Percentiles rank a stretch among this genome's conserved stretches.
phyloP scores from a whole-genome alignment of 805 yeast genomes.

The Jamesozyma piceae region DNA sequence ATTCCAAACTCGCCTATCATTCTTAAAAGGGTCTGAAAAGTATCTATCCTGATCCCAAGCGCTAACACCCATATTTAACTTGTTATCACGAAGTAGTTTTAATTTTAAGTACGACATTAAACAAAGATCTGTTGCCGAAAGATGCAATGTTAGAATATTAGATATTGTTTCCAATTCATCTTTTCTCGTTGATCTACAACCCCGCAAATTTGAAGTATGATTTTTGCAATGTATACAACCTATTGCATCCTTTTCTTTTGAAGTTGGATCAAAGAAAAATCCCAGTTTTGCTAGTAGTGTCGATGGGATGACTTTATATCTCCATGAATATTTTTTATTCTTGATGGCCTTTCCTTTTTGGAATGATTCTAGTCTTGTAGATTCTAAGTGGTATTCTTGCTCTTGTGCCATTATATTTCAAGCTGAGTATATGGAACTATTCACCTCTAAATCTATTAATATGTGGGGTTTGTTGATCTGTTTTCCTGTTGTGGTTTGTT shows the following conservation, averaged over 20 bases:
- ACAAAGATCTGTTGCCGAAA: slow-evolving; percentile 11
- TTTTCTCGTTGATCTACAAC: slow-evolving; percentile 22
- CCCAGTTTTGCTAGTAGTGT: slow-evolving; percentile 22
- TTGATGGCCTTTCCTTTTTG: not conserved
- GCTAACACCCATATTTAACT: slow-evolving; percentile 7
- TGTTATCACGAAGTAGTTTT: slow-evolving; percentile 19
- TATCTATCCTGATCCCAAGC: slow-evolving; percentile 19
- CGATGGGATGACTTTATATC: slow-evolving; percentile 24
- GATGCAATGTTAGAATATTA: slow-evolving; percentile 20
- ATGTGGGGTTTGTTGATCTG: not conserved
- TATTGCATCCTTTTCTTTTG: slow-evolving; percentile 13
- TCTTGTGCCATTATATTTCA: not conserved
- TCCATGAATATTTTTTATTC: slow-evolving; percentile 23
- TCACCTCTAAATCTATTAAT: too few species aligned
- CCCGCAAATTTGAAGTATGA: slow-evolving; percentile 13
- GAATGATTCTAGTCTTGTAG: slow-evolving; percentile 1
- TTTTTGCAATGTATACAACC: slow-evolving; percentile 19
- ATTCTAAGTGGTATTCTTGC: not conserved
- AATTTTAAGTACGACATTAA: slow-evolving; percentile 12
- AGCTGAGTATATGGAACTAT: too few species aligned
- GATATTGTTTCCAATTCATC: slow-evolving; percentile 18
- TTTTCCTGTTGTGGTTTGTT: not conserved
- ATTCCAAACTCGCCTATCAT: not conserved
- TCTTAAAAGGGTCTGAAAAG: slow-evolving; percentile 14
- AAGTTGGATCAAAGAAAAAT: slow-evolving; percentile 20